phyloP scores from a whole-genome alignment of 1,284 basidiomycete species.

The Pterula multifida region DNA sequence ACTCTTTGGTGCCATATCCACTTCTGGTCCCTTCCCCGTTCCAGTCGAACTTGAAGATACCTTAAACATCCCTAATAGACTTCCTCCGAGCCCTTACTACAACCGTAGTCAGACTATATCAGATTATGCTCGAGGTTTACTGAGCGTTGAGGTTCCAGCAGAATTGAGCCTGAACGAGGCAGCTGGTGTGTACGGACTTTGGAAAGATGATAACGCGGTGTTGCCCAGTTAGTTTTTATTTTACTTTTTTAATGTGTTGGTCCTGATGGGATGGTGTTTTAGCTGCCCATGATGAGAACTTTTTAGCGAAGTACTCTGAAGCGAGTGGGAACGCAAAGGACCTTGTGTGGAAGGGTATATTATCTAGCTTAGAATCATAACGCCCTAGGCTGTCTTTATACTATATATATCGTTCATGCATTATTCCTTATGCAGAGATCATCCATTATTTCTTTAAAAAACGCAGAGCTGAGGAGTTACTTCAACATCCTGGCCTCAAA shows the following conservation, averaged over 20 bases:
- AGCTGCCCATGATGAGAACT: constrained; percentile 51
- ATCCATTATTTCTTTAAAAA: too few relatives aligned
- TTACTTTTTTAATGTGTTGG: constrained; percentile 2
- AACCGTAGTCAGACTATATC: constrained; percentile 19
- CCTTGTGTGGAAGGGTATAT: constrained; percentile 63
- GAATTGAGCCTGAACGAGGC: constrained; percentile 51
- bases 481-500: too few relatives aligned
- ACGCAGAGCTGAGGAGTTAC: too few relatives aligned
- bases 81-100: constrained; percentile 36
- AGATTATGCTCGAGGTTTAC: constrained; percentile 34
- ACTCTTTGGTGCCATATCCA: neutral
- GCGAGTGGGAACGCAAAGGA: constrained; percentile 61
- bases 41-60: constrained; percentile 43
- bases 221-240: constrained; percentile 28
- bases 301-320: constrained; percentile 63
- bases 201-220: constrained; percentile 45
- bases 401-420: too few relatives aligned
- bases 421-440: too few relatives aligned
- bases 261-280: constrained; percentile 11
- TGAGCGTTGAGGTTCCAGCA: constrained; percentile 42
- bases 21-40: constrained; percentile 3
- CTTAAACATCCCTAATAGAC: constrained; percentile 39
- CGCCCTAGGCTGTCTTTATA: too few relatives aligned
- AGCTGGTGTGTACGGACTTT: constrained; percentile 55
- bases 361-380: constrained; percentile 27